Conservation (phyloP, 768 basidiomycete genomes). For the Gloeopeniophorella convolvens region DNA sequence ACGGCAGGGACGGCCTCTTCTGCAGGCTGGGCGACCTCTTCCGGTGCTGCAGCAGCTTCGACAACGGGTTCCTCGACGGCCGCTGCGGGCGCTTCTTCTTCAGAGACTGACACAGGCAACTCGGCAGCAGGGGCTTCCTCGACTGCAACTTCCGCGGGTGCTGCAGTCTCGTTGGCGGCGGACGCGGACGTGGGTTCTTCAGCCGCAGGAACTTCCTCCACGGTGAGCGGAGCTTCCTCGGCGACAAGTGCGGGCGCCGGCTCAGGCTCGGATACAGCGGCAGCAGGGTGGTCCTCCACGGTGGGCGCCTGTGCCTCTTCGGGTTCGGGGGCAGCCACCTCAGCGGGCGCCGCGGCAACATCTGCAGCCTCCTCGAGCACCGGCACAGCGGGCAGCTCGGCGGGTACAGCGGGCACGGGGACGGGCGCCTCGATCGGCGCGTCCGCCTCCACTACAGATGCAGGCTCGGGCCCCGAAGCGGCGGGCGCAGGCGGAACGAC, state of each 20-base stretch:
- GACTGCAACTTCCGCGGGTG: background rate
- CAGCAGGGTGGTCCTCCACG: too few species aligned
- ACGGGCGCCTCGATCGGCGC: background rate
- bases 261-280: too few species aligned
- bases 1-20: background rate
- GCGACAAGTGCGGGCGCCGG: conserved; percentile 19
- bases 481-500: background rate
- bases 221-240: conserved; percentile 5
- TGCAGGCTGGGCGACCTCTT: conserved; percentile 12
- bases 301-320: too few species aligned
- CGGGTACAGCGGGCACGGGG: background rate
- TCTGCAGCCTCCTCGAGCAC: background rate
- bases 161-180: background rate
- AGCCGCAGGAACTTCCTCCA: conserved; percentile 7
- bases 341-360: background rate
- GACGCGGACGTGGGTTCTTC: conserved; percentile 12
- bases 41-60: too few species aligned
- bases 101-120: too few species aligned
- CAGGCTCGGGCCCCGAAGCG: background rate
- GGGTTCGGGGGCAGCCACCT: background rate
- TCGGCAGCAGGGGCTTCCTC: background rate
- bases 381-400: background rate
- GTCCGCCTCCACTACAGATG: background rate
- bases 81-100: conserved; percentile 1
- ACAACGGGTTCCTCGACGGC: conserved; percentile 8